These are phyloP conservation scores for Moelleriella libera DNA, from an alignment of 2,329 filamentous ascomycete genomes.

Conservation along the genomic window DNA sequence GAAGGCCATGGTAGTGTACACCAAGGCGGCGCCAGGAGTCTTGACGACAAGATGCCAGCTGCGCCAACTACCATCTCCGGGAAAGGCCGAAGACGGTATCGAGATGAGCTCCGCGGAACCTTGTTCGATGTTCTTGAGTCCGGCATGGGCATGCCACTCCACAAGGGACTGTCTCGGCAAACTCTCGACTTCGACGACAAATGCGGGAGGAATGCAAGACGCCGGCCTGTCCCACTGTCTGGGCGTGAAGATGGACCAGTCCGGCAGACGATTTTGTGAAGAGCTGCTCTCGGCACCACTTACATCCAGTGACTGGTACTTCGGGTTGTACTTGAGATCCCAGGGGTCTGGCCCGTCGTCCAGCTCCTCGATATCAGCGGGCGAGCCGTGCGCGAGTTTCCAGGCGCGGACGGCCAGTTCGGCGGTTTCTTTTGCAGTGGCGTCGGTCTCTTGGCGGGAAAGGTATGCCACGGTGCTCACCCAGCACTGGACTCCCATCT, in stretches of 20 bases:
- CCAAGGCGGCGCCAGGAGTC: conserved; percentile 7
- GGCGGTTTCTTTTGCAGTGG: conserved; percentile 20
- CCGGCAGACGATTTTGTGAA: conserved; percentile 24
- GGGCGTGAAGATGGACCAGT: conserved; percentile 30
- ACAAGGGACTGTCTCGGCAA: conserved; percentile 61
- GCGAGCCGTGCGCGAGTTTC: conserved; percentile 26
- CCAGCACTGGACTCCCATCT: conserved; percentile 63
- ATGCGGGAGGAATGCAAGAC: conserved; percentile 45
- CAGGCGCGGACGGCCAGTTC: conserved; percentile 31
- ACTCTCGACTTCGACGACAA: conserved; percentile 61
- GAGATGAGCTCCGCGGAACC: conserved; percentile 12
- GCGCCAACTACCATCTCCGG: conserved; percentile 10
- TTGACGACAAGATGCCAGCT: conserved; percentile 15
- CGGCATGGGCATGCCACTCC: conserved; percentile 70
- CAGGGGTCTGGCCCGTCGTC: conserved; percentile 49
- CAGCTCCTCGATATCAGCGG: conserved; percentile 30
- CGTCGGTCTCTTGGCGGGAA: conserved; percentile 20
- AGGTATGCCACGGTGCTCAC: conserved; percentile 64
- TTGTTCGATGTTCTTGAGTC: conserved; percentile 27
- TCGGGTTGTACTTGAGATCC: conserved; percentile 46
- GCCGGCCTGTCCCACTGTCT: conserved; percentile 20
- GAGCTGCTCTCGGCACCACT: conserved; percentile 9
- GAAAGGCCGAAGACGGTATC: conserved; percentile 1
- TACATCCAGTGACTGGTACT: conserved; percentile 27
- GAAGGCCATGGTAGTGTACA: conserved; percentile 17